Evolutionary conservation across 768 basidiomycete genomes (phyloP).

Genomic region (Epithele typhae): DNA sequence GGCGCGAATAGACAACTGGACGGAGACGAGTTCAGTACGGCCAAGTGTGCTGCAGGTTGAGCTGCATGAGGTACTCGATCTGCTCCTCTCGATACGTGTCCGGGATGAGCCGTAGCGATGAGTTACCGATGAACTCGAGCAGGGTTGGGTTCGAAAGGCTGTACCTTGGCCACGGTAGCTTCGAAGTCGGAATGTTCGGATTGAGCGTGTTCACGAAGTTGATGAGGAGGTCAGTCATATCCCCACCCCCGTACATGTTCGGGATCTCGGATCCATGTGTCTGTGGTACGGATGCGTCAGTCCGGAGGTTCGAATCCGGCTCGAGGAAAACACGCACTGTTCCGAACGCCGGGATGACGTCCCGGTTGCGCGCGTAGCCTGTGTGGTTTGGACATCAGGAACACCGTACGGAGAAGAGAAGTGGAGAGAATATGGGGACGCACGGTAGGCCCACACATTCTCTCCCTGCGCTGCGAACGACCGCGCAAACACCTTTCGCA

Average conservation of each 20-base stretch:
- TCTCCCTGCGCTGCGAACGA: not conserved
- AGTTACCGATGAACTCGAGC: slow-evolving; percentile 34
- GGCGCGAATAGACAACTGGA: too few species aligned
- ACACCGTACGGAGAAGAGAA: too few species aligned
- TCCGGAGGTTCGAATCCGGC: not conserved
- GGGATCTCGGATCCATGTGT: not conserved
- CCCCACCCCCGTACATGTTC: slow-evolving; percentile 20
- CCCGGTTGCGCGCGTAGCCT: not conserved
- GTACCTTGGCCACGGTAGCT: slow-evolving; percentile 41
- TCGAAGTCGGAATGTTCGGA: slow-evolving; percentile 30
- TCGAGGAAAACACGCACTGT: not conserved
- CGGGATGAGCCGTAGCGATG: slow-evolving; percentile 31
- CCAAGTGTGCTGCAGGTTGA: not conserved
- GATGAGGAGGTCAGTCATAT: slow-evolving; percentile 43
- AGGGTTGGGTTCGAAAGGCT: slow-evolving; percentile 30
- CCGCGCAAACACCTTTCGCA: not conserved
- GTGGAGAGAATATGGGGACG: not conserved
- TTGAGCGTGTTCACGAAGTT: slow-evolving; percentile 37
- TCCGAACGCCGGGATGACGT: not conserved
- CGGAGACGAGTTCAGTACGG: not conserved
- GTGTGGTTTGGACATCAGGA: too few species aligned
- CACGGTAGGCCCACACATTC: not conserved
- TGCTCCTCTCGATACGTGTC: slow-evolving; percentile 41
- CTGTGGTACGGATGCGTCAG: not conserved
- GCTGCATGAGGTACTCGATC: slow-evolving; percentile 22